Base-by-base conservation (phyloP, 441 rosid species). In the Populus hybrid region DNA sequence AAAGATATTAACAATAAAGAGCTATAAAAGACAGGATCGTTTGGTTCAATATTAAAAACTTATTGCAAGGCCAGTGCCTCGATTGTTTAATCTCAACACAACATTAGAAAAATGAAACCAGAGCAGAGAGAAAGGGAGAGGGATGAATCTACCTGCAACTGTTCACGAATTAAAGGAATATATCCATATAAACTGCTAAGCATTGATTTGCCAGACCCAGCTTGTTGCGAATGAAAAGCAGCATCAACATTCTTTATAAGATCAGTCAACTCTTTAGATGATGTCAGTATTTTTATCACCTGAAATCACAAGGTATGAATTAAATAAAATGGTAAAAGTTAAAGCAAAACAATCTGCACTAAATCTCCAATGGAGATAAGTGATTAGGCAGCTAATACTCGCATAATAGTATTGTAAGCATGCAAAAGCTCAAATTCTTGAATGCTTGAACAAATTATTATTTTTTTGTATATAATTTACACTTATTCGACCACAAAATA, bases 101-200 rank as follows among this genome's bases (percentile, higher is more conserved):
- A 14, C 20, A 46, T 46, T 10, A 67, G 30, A 67, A 4, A 16
- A 28, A 34, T 10, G 21, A 42, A 59, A 7, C 18, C 40, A 42
- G 30, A 23, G 63, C 10, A 20, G 65, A 63, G 11, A 46, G 57
- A 35, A 9, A 20, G 65, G 53, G 11, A 46, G 57, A 35, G 10
- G 70, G 66, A 36, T 32, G 67, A 68, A 75, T 69, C 21, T 83
- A 93, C 99, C 97, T 89, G 89, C 81, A 95, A 79, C 77, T 93
- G 94, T 81, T 93, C 98, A 63, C 85, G 84, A 75, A 95, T 91
- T 71, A 86, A 82, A 76, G 98, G 90, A 85, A 84, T 86, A 84
- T 80, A 88, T 85, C 84, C 79, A 79, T 84, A 84, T 70, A 89
- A 81, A 80, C 82, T 86, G 76, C 79, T 87, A 50, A 80, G 81